These are phyloP conservation scores for Porcisia deanei DNA, from an alignment of 208 protist species.

Conservation along the genomic window DNA sequence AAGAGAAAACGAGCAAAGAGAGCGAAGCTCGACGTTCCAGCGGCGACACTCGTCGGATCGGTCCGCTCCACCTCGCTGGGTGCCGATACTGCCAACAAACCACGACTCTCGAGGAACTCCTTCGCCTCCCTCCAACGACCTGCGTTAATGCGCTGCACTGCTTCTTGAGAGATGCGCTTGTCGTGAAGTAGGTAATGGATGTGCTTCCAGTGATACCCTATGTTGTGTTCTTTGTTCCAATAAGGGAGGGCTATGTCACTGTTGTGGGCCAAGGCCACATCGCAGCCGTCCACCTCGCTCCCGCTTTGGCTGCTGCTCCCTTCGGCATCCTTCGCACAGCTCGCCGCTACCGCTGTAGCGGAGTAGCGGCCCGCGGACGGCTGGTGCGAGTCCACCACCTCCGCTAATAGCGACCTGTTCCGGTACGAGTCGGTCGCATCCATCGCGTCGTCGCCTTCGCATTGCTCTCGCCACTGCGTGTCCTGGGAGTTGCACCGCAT, in stretches of 20 bases:
- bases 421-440: slow-evolving; percentile 31
- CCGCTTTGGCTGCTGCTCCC: background rate
- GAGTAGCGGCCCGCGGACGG: background rate
- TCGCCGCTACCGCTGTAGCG: background rate
- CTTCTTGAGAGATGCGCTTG: slow-evolving; percentile 70
- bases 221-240: slow-evolving; percentile 31
- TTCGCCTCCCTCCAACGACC: slow-evolving; percentile 77
- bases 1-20: slow-evolving; percentile 76
- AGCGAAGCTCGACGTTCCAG: slow-evolving; percentile 36
- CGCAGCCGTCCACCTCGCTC: background rate
- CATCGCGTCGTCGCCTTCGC: background rate
- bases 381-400: slow-evolving; percentile 5
- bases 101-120: slow-evolving; percentile 51
- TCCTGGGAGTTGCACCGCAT: slow-evolving; percentile 6
- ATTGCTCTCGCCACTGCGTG: slow-evolving; percentile 10
- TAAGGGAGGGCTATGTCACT: slow-evolving; percentile 9
- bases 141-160: slow-evolving; percentile 54
- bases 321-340: slow-evolving; percentile 1
- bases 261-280: slow-evolving; percentile 14
- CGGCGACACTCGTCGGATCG: slow-evolving; percentile 11
- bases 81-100: slow-evolving; percentile 34
- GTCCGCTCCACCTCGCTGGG: slow-evolving; percentile 27
- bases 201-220: slow-evolving; percentile 90
- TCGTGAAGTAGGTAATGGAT: slow-evolving; percentile 80
- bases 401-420: slow-evolving; percentile 37